Evolutionary conservation across 345 rosid genomes (phyloP), one percentile per base, ranked within the genome.

Genomic region (Lepidium aucheri): DNA sequence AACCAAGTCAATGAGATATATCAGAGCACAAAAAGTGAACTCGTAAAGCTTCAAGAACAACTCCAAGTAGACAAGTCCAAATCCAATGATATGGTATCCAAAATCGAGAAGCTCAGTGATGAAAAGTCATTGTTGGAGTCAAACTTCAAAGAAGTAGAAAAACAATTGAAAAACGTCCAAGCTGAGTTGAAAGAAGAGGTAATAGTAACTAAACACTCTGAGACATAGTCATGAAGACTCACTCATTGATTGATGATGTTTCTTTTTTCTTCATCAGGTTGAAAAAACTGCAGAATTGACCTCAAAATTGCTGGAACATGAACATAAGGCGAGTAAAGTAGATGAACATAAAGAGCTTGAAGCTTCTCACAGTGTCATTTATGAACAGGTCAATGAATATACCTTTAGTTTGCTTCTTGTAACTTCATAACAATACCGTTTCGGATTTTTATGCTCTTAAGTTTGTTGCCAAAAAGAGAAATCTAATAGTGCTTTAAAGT

Each of bases 21-120:
- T 58, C 83, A 80, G 22, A 80, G 76, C 70, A 69, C 89, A 18
- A 88, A 83, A 81, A 79, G 68, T 44, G 97, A 90, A 69, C 89
- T 85, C 18, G 41, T 56, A 54, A 84, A 83, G 83, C 86, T 85
- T 62, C 83, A 90, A 68, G 92, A 69, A 76, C 76, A 80, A 67
- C 63, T 85, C 22, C 73, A 78, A 60, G 85, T 75, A 63, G 79
- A 79, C 41, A 79, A 85, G 40, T 76, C 72, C 56, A 79, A 38
- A n/a, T 79, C 79, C 45, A 80, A 77, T 51, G 42, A 78, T 66
- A 55, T 83, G 47, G 76, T 72, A 64, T 39, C 74, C 2, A 83
- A 86, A 77, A 80, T 79, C 15, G 81, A 67, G 63, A 74, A 60
- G 73, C 88, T 90, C 46, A 76, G 71, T 76, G 78, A 57, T 18